Base-by-base conservation (phyloP, 305 asterid species). In the Stenogyne calaminthoides region DNA sequence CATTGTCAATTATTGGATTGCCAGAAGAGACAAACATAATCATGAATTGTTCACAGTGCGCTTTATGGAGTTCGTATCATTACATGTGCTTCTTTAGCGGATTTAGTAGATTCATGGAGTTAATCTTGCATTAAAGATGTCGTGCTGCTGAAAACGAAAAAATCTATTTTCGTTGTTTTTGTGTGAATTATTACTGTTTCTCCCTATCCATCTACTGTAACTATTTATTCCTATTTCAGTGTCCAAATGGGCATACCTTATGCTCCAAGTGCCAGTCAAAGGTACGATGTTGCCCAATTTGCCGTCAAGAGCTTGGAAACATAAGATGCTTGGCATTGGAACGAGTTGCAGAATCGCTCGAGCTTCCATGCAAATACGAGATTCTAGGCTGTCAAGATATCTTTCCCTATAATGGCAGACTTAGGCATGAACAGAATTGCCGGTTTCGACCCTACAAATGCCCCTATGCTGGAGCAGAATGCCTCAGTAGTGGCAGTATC, bases 231-330 rank as follows among this genome's bases (percentile, higher is more conserved):
- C 75, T n/a, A 25, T 64, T 77, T 19, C 66, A 92, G 98, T 92
- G 96, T 75, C 96, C 98, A 61, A 92, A 92, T 64, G 96, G 98
- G 78, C 98, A 92, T 66, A 92, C 93, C 34, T 77, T 92, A 80
- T 92, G 98, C 84, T 81, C 84, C 9, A 87, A 84, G 77, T 92
- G 98, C 84, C 91, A 90, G 83, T 74, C 85, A 0, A 82, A 84
- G 74, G 88, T 88, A 40, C 86, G 73, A 4, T 72, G 85, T 49
- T 92, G 98, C 85, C 96, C 98, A 36, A 88, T 88, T 61, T 92
- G 96, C 67, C 93, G 90, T 58, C 89, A 81, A 14, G 93, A 88
- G 72, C 95, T 92, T 16, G 97, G 97, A 64, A 89, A 89, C 84
- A 91, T 91, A 79, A 82, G 97, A 80, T 89, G 95, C 75, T 81